Evolutionary conservation across 441 rosid species (phyloP).

Genomic region (Gossypium schwendimanii): DNA sequence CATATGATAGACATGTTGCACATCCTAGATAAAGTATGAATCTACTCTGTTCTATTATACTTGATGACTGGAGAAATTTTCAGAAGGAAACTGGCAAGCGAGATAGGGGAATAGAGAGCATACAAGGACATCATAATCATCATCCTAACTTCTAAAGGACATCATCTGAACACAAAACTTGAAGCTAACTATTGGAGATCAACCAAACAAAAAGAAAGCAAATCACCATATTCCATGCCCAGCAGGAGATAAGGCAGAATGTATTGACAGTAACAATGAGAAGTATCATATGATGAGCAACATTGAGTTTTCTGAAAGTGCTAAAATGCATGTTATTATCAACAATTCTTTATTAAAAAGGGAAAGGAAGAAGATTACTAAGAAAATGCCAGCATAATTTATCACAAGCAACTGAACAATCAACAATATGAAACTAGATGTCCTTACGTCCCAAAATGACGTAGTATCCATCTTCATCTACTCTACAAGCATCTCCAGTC

Average conservation of each 20-base stretch:
- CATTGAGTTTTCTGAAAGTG: background rate
- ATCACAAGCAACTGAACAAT: background rate
- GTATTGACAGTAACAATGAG: background rate
- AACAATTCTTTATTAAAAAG: background rate
- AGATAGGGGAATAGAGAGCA: background rate
- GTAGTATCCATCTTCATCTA: conserved; percentile 79
- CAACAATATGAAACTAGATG: conserved; percentile 10
- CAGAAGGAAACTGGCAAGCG: background rate
- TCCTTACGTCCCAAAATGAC: conserved; percentile 88
- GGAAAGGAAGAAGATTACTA: background rate
- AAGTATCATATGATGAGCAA: background rate
- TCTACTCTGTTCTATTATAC: background rate
- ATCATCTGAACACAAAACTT: background rate
- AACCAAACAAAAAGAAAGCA: background rate
- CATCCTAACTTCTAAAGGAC: background rate
- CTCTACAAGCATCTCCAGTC: conserved; percentile 89
- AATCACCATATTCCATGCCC: background rate
- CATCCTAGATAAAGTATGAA: background rate
- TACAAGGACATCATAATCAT: background rate
- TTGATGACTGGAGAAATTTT: background rate
- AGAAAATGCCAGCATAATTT: background rate
- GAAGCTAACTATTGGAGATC: background rate
- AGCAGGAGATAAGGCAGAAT: background rate
- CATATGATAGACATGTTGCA: background rate
- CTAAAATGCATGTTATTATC: conserved; percentile 3